These are phyloP conservation scores for Ustilago sp. DNA, from an alignment of 1,284 basidiomycete species.

Conservation along the genomic window DNA sequence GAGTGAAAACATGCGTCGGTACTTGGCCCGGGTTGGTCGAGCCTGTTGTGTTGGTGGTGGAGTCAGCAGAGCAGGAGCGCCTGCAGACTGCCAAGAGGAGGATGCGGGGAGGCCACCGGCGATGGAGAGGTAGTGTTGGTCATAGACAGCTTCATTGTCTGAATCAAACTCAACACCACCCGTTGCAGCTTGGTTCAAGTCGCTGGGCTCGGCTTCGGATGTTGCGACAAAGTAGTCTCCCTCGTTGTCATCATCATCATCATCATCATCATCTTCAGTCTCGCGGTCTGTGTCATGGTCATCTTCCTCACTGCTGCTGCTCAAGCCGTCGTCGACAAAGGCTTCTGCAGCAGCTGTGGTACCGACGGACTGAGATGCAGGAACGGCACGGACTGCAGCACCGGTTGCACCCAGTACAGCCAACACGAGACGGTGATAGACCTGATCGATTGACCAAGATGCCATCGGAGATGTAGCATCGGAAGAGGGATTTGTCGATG, in stretches of 20 bases:
- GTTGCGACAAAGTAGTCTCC: slow-evolving; percentile 8
- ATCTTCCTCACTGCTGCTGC: slow-evolving; percentile 45
- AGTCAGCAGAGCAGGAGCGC: slow-evolving; percentile 13
- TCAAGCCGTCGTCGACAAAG: slow-evolving; percentile 60
- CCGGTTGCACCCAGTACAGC: slow-evolving; percentile 37
- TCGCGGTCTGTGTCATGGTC: slow-evolving; percentile 20
- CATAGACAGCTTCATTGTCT: slow-evolving; percentile 39
- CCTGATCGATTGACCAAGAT: slow-evolving; percentile 41
- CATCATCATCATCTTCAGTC: slow-evolving; percentile 17
- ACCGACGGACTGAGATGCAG: slow-evolving; percentile 60
- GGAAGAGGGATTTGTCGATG: slow-evolving; percentile 14
- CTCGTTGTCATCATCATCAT: too few relatives aligned
- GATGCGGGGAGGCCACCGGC: slow-evolving; percentile 18
- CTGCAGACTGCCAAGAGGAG: slow-evolving; percentile 2
- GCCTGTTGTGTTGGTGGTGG: slow-evolving; percentile 21
- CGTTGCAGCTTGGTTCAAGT: slow-evolving; percentile 19
- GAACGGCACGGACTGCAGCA: slow-evolving; percentile 55
- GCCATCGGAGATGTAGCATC: slow-evolving; percentile 7
- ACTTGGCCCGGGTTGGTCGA: slow-evolving; percentile 18
- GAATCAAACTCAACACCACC: slow-evolving; percentile 27
- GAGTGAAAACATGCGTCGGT: slow-evolving; percentile 41
- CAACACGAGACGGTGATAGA: slow-evolving; percentile 50
- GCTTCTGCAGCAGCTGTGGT: slow-evolving; percentile 53
- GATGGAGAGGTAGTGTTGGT: slow-evolving; percentile 46
- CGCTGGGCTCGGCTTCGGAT: slow-evolving; percentile 38